Percentiles rank a stretch among this genome's conserved stretches.
Evolutionary conservation across 345 rosid species (phyloP).

Genomic region (Isatis tinctoria): DNA sequence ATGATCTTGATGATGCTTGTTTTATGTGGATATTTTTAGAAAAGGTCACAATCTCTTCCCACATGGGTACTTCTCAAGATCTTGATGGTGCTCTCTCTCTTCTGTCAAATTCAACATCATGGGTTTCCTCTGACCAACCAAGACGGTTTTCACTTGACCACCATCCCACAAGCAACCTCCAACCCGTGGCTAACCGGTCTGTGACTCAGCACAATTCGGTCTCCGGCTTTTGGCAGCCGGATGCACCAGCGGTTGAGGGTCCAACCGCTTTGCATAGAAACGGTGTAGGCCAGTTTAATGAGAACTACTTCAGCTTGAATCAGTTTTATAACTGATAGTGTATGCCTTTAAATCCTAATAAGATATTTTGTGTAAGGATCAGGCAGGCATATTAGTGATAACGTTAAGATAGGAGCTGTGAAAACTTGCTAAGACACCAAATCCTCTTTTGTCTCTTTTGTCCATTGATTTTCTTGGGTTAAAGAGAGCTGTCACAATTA

Average conservation of each 20-base stretch:
- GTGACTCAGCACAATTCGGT: constrained; percentile 28
- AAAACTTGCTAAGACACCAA: constrained; percentile 7
- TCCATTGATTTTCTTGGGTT: background rate
- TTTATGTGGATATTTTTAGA: constrained; percentile 23
- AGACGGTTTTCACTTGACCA: constrained; percentile 41
- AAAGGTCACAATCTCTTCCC: constrained; percentile 51
- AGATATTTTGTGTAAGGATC: background rate
- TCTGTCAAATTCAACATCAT: constrained; percentile 81
- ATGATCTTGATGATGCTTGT: background rate
- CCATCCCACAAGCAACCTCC: constrained; percentile 35
- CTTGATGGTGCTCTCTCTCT: constrained; percentile 99
- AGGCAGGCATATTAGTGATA: background rate
- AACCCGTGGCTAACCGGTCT: constrained; percentile 29
- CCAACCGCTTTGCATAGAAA: constrained; percentile 29
- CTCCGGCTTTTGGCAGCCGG: constrained; percentile 43
- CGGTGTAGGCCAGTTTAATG: constrained; percentile 37
- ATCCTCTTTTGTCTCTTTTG: background rate
- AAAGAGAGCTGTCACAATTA: background rate
- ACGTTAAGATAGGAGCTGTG: background rate
- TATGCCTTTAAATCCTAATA: constrained; percentile 1
- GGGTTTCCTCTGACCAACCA: constrained; percentile 46
- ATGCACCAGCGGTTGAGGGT: constrained; percentile 30
- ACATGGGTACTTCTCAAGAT: constrained; percentile 54
- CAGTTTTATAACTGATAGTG: constrained; percentile 40
- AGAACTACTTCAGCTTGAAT: constrained; percentile 39